Percentiles rank a stretch among this genome's conserved stretches.
Evolutionary conservation across 768 basidiomycete genomes (phyloP).

Genomic region (Ephemerocybe angulata): DNA sequence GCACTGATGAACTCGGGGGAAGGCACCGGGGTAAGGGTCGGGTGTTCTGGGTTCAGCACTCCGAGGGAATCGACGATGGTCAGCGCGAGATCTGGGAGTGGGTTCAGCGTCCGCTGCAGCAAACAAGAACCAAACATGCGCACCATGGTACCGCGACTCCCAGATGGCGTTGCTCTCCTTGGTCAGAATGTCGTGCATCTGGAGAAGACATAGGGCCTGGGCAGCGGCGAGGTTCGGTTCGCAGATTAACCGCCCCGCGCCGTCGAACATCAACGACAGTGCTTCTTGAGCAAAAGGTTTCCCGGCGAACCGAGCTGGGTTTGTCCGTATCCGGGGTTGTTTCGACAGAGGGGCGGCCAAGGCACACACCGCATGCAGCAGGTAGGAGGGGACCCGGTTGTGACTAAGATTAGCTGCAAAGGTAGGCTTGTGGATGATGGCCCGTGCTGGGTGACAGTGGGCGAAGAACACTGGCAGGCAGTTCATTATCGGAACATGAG

Average conservation of each 20-base stretch:
- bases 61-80: constrained; percentile 65
- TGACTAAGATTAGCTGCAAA: constrained; percentile 65
- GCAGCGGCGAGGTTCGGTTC: constrained; percentile 67
- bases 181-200: constrained; percentile 58
- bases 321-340: constrained; percentile 57
- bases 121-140: constrained; percentile 15
- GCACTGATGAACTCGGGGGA: constrained; percentile 56
- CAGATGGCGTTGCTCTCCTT: constrained; percentile 36
- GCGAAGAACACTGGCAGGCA: constrained; percentile 67
- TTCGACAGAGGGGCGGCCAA: constrained; percentile 74
- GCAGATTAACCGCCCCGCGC: constrained; percentile 56
- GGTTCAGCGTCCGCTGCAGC: constrained; percentile 21
- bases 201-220: constrained; percentile 71
- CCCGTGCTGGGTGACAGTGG: constrained; percentile 73
- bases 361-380: constrained; percentile 73
- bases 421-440: constrained; percentile 75
- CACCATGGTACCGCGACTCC: constrained; percentile 51
- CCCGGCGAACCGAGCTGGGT: constrained; percentile 52
- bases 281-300: constrained; percentile 60
- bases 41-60: constrained; percentile 60
- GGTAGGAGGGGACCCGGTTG: constrained; percentile 63
- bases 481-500: constrained; percentile 13
- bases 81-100: constrained; percentile 53
- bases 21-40: constrained; percentile 55
- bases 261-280: constrained; percentile 66